Percentiles rank a stretch among this genome's conserved stretches.
These are phyloP conservation scores for Andalucia godoyi DNA, from an alignment of 78 protist genomes.

Conservation along the genomic window DNA sequence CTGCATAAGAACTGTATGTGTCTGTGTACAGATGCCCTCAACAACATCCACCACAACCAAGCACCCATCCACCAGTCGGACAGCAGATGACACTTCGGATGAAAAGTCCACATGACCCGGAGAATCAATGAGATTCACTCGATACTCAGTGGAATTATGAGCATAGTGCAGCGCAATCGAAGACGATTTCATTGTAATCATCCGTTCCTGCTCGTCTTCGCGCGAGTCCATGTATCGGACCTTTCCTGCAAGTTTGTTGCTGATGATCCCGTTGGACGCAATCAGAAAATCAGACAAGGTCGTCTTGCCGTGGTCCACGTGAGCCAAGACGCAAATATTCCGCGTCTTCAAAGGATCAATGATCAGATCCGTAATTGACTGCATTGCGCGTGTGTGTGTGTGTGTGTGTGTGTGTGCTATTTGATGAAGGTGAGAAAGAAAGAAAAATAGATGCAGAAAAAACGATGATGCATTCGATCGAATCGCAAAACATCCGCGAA, in stretches of 20 bases:
- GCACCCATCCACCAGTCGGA: constrained; percentile 65
- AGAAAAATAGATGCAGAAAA: no score
- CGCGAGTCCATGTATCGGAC: constrained; percentile 70
- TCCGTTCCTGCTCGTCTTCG: constrained; percentile 83
- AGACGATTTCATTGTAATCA: constrained; percentile 93
- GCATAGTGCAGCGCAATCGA: constrained; percentile 66
- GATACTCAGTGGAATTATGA: neutral
- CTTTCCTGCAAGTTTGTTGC: constrained; percentile 72
- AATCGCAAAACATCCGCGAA: no score
- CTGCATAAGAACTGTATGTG: constrained; percentile 82
- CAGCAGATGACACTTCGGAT: constrained; percentile 62
- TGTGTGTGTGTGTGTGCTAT: no score
- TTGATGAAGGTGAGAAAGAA: no score
- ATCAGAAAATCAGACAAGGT: constrained; percentile 83
- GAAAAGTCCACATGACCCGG: constrained; percentile 92
- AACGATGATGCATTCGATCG: no score
- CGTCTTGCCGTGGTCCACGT: constrained; percentile 96
- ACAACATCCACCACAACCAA: constrained; percentile 72
- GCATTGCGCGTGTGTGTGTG: no score
- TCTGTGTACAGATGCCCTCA: constrained; percentile 82
- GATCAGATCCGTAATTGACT: no score
- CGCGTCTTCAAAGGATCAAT: no score
- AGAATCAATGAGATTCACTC: constrained; percentile 70
- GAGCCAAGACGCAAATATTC: constrained; percentile 87
- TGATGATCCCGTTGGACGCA: constrained; percentile 79